Conservation (phyloP, 106 monocot species). For the Acorus calamus region DNA sequence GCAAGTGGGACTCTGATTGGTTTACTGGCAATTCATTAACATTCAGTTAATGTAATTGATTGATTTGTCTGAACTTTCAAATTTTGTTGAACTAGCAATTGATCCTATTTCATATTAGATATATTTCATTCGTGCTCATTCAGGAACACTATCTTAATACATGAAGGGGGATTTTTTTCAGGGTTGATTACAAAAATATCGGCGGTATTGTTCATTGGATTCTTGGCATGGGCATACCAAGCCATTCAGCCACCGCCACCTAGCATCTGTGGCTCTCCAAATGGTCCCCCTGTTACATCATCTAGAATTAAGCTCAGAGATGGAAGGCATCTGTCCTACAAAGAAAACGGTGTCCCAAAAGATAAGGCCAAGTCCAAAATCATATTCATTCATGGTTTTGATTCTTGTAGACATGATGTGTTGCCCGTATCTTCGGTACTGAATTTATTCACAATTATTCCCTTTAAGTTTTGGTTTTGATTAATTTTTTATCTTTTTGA, state of each 20-base stretch:
- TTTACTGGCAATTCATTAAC: too few species aligned
- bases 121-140: background rate
- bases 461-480: background rate
- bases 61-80: too few species aligned
- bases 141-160: background rate
- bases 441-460: background rate
- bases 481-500: background rate
- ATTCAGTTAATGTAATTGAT: too few species aligned
- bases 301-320: constrained; percentile 34
- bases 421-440: constrained; percentile 26
- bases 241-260: constrained; percentile 35
- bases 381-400: constrained; percentile 39
- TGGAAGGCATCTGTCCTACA: constrained; percentile 42
- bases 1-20: too few species aligned
- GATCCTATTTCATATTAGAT: too few species aligned
- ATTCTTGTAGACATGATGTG: constrained; percentile 10
- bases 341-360: constrained; percentile 27
- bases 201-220: constrained; percentile 14
- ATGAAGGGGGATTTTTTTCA: constrained; percentile 9
- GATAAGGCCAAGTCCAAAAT: constrained; percentile 33
- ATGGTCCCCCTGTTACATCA: constrained; percentile 34
- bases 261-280: constrained; percentile 25
- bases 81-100: too few species aligned
- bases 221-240: constrained; percentile 10
- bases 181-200: constrained; percentile 30